Base-by-base conservation (phyloP, 140 eudicot species). In the Anethum foeniculum region DNA sequence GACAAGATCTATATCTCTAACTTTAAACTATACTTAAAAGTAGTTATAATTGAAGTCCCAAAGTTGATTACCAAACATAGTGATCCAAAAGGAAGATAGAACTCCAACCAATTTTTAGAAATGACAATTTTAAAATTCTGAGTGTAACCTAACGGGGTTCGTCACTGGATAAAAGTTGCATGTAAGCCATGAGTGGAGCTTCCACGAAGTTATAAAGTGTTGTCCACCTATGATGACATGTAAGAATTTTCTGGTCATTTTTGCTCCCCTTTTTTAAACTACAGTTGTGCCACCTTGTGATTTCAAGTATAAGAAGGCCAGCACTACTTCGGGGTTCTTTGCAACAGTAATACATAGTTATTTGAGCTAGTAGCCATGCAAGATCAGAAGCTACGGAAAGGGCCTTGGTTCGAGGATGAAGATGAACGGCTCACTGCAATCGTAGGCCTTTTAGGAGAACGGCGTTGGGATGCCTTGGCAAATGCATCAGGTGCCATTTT, bases 381-480 rank as follows among this genome's bases (percentile, higher is more conserved):
- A 71, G 86, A 80, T 64, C 84, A 80, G 48, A 85, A 74, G 44
- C 19, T 90, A 79, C 93, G 96, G 32, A 92, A 87, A 86, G 98
- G 98, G 75, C 90, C 93, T 65, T 94, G 98, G 98, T 80, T 80
- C 21, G 93, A 89, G 52, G 93, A 92, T 76, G 98, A 94, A 80
- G 97, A 94, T 28, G 85, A 90, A 28, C 79, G 49, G 52, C 75
- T 94, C 75, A 77, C 86, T 21, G 80, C 82, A 10, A 80, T 80
- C 80, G 89, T 94, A 9, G 84, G 85, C 68, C 81, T 81, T 85
- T 83, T 90, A 74, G 97, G 98, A 43, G 94, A 88, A 74, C 84
- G 86, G 39, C 86, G 90, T 69, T 94, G 97, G 98, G 98, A 94
- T 85, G 88, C 96, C 43, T 81, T 94, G 73, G 98, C 98, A 60